A percentile compares a stretch with the other conserved stretches of the same genome.
Evolutionary conservation across 176 grass and related monocot genomes (phyloP).

Genomic region (Bonia amplexicaulis): DNA sequence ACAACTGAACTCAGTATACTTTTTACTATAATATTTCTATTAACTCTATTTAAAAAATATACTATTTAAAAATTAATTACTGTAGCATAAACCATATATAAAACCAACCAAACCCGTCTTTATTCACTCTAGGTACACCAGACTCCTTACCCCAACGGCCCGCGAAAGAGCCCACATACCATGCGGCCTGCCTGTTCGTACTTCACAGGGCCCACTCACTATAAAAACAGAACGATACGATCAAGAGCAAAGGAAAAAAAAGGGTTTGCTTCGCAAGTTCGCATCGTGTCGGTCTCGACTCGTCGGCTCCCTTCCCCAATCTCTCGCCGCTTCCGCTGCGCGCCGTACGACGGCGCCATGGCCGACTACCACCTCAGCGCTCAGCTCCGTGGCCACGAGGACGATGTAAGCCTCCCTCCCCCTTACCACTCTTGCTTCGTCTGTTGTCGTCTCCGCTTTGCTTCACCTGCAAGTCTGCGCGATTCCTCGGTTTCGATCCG

Average conservation of each 20-base stretch:
- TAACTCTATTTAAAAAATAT: too few species aligned
- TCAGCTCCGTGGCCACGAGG: constrained; percentile 70
- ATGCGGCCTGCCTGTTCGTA: too few species aligned
- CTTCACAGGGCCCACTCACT: not conserved
- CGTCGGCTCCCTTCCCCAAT: constrained; percentile 14
- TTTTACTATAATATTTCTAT: too few species aligned
- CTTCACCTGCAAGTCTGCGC: constrained; percentile 32
- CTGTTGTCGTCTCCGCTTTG: constrained; percentile 29
- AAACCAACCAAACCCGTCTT: too few species aligned
- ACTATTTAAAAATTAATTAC: too few species aligned
- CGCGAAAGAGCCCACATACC: not conserved
- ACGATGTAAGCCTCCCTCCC: constrained; percentile 57
- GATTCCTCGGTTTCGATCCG: constrained; percentile 17
- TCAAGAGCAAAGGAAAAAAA: not conserved
- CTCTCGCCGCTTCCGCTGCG: constrained; percentile 21
- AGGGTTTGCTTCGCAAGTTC: not conserved
- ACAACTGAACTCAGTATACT: too few species aligned
- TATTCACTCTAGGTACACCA: too few species aligned
- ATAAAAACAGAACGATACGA: not conserved
- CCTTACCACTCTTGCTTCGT: not conserved
- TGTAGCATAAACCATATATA: too few species aligned
- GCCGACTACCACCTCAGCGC: constrained; percentile 63
- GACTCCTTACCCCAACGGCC: not conserved
- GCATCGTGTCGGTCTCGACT: constrained; percentile 22
- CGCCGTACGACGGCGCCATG: constrained; percentile 25